Evolutionary conservation across 129 eudicot genomes (phyloP), one percentile per base, ranked within the genome.

Genomic region (Cynara cardunculus): DNA sequence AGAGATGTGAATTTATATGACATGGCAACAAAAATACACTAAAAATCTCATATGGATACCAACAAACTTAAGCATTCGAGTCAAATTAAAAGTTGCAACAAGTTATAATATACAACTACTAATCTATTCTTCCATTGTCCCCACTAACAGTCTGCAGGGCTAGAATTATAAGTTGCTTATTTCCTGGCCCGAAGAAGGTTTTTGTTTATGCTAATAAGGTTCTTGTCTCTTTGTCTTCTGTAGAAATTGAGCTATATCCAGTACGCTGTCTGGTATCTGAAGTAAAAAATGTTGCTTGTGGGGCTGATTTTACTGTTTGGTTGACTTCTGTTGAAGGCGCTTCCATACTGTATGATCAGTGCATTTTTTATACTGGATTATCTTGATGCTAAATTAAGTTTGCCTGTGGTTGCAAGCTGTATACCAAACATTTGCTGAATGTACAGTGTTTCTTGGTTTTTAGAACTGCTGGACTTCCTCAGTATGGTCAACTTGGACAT

Each of bases 391-490:
- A 61, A 72, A 34, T 34, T 35, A 14, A 34, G 11, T 22, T 34
- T 34, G 56, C 19, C 1, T 19, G 70, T 68, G 44, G 18, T 25
- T 66, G 12, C 21, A 41, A 41, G 22, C n/a, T 32, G 22, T 69
- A 41, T 28, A 13, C 53, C 71, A 66, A 28, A 69, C 28, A 21
- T 59, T 71, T 44, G 24, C 80, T 64, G 22, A 59, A 62, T 81
- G 65, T 73, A 53, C n/a, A 13, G 4, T 2, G 16, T 80, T 73
- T 76, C 10, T 30, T n/a, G 25, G 44, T 71, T 83, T 37, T 4
- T 66, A 83, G 99, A 69, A 92, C 99, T 85, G 97, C 97, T 84
- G 99, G 99, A 82, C 97, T 95, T 80, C 99, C 99, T 64, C 97
- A 95, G 64, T 92, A 90, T 82, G 99, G 97, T 85, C 99, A 95